Percentiles rank a stretch among this genome's conserved stretches.
Evolutionary conservation across 306 rosid genomes (phyloP).

Genomic region (Potentilla sterilis): DNA sequence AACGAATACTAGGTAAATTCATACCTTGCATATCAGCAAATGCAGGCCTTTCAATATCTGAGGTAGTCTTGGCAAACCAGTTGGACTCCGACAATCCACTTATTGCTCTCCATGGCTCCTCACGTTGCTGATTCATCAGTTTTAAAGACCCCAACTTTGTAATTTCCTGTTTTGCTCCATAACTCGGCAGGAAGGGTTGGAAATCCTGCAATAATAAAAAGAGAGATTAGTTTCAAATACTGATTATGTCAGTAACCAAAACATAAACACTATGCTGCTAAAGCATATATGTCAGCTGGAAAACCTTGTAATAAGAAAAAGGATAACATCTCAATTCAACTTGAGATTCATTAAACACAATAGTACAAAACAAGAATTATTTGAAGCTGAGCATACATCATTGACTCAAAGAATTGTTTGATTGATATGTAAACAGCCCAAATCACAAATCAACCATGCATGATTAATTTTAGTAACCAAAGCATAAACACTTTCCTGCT

Average conservation of each 20-base stretch:
- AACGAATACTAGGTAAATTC: conserved; percentile 21
- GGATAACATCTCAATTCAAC: background rate
- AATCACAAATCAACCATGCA: too few species aligned
- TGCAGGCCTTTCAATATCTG: conserved; percentile 40
- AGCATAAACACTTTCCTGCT: background rate
- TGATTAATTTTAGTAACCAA: background rate
- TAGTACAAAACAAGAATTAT: background rate
- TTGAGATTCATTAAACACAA: background rate
- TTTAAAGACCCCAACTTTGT: conserved; percentile 47
- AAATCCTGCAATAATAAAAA: conserved; percentile 48
- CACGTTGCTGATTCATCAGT: conserved; percentile 34
- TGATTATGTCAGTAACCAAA: background rate
- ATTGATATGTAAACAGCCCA: too few species aligned
- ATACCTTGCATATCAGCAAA: conserved; percentile 52
- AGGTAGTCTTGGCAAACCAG: conserved; percentile 37
- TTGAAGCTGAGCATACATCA: background rate
- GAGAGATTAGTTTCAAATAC: background rate
- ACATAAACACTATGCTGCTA: background rate
- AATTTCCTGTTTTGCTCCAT: conserved; percentile 41
- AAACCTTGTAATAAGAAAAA: background rate
- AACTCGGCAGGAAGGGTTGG: conserved; percentile 42
- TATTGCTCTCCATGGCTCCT: conserved; percentile 40
- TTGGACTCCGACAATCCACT: conserved; percentile 39
- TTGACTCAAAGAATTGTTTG: background rate
- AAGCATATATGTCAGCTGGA: background rate